Conservation (phyloP, 345 rosid species). For the Murraya koenigii region DNA sequence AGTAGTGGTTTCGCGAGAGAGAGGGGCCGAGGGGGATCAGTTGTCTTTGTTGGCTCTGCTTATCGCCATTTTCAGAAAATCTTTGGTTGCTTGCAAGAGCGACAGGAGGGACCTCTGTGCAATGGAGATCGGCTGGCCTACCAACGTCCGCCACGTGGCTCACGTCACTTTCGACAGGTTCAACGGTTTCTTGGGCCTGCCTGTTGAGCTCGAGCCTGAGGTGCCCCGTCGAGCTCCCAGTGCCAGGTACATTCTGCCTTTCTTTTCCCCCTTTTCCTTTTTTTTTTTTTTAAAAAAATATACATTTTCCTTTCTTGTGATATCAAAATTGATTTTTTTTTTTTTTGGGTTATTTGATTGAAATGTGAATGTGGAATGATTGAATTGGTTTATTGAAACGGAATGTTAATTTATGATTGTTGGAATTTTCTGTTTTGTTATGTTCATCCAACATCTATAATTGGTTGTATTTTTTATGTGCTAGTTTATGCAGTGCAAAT, state of each 20-base stretch:
- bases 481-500: background rate
- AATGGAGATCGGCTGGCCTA: slow-evolving; percentile 89
- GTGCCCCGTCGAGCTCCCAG: slow-evolving; percentile 83
- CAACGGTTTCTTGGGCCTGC: slow-evolving; percentile 88
- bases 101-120: slow-evolving; percentile 53
- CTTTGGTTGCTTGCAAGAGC: slow-evolving; percentile 62
- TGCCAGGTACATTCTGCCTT: slow-evolving; percentile 59
- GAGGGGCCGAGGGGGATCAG: slow-evolving; percentile 44
- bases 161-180: slow-evolving; percentile 96
- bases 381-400: background rate
- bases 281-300: too few relatives aligned
- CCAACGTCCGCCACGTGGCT: slow-evolving; percentile 77
- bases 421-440: background rate
- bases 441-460: background rate
- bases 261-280: background rate
- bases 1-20: too few relatives aligned
- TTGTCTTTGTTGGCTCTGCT: slow-evolving; percentile 69
- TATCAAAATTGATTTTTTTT: background rate
- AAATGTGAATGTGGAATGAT: background rate
- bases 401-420: background rate
- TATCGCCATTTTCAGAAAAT: slow-evolving; percentile 66
- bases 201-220: slow-evolving; percentile 88
- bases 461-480: background rate
- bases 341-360: background rate
- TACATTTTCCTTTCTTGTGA: too few relatives aligned